Evolutionary conservation across 1,139 yeast genomes (phyloP), one percentile per base, ranked within the genome.

Genomic region (Dujonia santamariae): DNA sequence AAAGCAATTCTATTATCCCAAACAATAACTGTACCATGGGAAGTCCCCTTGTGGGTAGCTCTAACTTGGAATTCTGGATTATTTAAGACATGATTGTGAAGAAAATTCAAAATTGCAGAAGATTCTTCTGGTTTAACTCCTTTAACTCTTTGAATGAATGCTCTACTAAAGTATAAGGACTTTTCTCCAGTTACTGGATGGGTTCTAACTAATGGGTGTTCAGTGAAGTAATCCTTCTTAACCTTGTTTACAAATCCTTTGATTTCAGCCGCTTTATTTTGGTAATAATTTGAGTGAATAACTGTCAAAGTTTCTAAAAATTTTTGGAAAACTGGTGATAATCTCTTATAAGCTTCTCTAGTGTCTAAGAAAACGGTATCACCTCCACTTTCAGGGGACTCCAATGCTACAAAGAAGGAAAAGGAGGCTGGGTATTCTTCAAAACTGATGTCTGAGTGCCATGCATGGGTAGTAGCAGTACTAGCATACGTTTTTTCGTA

Each of bases 391-490:
- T 49, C 48, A 5, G 63, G 63, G 23, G 60, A 57, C 37, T 59
- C 62, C 37, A 59, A 52, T 17, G 59, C 62, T 33, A 53, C 61
- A 37, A 59, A 59, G 37, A 58, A 45, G 2, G 60, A 51, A 36
- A 58, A 57, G 17, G 59, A 54, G 17, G 62, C 44, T 6, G 65
- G 64, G 35, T 58, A 54, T 30, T 53, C 45, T 36, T 59, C 65
- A 38, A 58, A 59, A 29, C 59, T 49, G 24, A 59, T 55, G 42
- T 59, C 65, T 26, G 62, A 55, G 44, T 59, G 65, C 58, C 60
- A 59, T 11, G 41, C 50, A 13, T 43, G 38, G 24, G 42, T 35
- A 6, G 44, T 43, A 13, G 54, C 42, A 20, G 41, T 48, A 21
- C 41, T 26, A 5, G 45, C 47, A 37, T 57, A 60, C n/a, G 44